Percentiles rank a stretch among this genome's conserved stretches.
Conservation (phyloP, 495 filamentous ascomycete genomes). For the Talaromyces stipitatus region DNA sequence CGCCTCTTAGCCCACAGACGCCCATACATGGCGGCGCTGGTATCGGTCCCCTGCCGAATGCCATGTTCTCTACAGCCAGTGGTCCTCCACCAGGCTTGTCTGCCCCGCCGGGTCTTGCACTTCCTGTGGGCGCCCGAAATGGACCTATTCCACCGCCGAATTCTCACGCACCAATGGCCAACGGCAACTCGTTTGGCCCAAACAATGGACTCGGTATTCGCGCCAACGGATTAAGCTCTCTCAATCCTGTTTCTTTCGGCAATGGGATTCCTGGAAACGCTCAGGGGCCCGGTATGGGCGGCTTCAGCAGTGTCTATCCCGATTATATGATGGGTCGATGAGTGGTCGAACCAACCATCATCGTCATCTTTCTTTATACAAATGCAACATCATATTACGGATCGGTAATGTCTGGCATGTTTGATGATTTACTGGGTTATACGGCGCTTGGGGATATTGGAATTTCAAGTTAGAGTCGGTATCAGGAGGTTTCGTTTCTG, state of each 20-base stretch:
- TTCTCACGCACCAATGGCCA: conserved; percentile 27
- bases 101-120: conserved; percentile 58
- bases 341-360: conserved; percentile 7
- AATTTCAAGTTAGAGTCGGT: conserved; percentile 39
- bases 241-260: conserved; percentile 32
- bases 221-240: conserved; percentile 31
- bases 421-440: conserved; percentile 39
- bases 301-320: conserved; percentile 41
- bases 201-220: conserved; percentile 39
- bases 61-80: conserved; percentile 62
- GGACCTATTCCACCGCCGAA: conserved; percentile 27
- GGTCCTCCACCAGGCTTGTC: conserved; percentile 68
- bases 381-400: conserved; percentile 6
- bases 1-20: conserved; percentile 41
- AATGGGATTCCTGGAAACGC: conserved; percentile 31
- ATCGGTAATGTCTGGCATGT: conserved; percentile 38
- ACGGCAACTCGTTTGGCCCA: conserved; percentile 30
- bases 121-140: conserved; percentile 29
- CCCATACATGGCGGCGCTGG: conserved; percentile 38
- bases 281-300: conserved; percentile 32
- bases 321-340: conserved; percentile 57
- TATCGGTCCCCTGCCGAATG: conserved; percentile 48
- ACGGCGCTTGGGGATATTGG: conserved; percentile 37
- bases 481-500: conserved; percentile 33
- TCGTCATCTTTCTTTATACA: background rate